phyloP scores from a whole-genome alignment of 306 rosid genomes.

The Acacia acuminata region DNA sequence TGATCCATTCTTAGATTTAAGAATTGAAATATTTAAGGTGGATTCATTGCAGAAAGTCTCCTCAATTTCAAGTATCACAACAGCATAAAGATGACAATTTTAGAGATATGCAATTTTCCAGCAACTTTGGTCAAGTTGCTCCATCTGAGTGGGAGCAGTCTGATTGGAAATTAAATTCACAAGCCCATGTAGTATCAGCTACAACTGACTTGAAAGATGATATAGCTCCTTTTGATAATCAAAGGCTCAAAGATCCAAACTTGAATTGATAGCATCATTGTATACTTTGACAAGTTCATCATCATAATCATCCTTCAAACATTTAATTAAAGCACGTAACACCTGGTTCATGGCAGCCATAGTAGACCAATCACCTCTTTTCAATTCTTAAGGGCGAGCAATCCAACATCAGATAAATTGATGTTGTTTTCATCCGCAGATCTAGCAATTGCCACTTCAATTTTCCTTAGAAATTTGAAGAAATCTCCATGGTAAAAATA shows the following conservation, averaged over 20 bases:
- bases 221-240: constrained; percentile 78
- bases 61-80: constrained; percentile 46
- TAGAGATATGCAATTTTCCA: constrained; percentile 40
- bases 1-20: constrained; percentile 93
- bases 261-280: constrained; percentile 55
- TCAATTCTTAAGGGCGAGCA: constrained; percentile 40
- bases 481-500: no score
- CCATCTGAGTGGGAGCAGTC: constrained; percentile 46
- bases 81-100: constrained; percentile 49
- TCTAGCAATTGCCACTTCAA: constrained; percentile 49
- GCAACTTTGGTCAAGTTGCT: constrained; percentile 37
- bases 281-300: constrained; percentile 46
- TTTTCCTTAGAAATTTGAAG: no score
- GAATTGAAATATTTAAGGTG: constrained; percentile 88
- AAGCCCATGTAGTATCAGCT: constrained; percentile 34
- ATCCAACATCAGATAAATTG: constrained; percentile 36
- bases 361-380: constrained; percentile 59
- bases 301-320: constrained; percentile 55
- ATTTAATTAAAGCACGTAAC: constrained; percentile 58
- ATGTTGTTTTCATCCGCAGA: constrained; percentile 39
- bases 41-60: constrained; percentile 72
- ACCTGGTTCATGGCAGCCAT: constrained; percentile 54
- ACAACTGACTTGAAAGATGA: constrained; percentile 75
- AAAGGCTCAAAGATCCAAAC: constrained; percentile 86
- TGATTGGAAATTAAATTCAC: constrained; percentile 58